Evolutionary conservation across 2,329 filamentous ascomycete genomes (phyloP), one percentile per base, ranked within the genome.

Genomic region (Xylariaceae sp.): DNA sequence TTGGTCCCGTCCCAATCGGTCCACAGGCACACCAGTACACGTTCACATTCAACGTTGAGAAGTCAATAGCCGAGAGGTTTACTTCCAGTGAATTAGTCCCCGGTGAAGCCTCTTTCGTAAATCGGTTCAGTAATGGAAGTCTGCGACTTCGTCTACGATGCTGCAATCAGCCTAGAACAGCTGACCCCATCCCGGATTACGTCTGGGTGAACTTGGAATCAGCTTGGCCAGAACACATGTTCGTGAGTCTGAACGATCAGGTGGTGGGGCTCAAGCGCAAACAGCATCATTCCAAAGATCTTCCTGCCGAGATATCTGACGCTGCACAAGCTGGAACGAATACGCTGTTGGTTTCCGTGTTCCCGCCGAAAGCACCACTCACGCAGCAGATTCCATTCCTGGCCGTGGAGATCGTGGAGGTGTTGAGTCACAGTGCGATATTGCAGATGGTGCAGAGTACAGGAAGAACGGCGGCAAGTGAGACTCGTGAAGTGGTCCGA

Each of bases 271-370:
- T 84, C 8, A 82, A 88, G 47, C 82, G 88, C 34, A 90, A 89
- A 66, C 72, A 83, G 0, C 87, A 94, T 62, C 82, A 92, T 68
- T 87, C 86, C 9, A 89, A 87, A 65, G 89, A 95, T 66, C 73
- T 91, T 7, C 87, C 92, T 0, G 77, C 89, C 4, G 90, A 96
- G 65, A 76, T 96, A 23, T 92, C 90, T 0, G 72, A 82, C 8
- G 60, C 74, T 17, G 65, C 95, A 4, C 70, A 68, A 7, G 65
- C 74, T 13, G 90, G 89, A 0, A 68, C 71, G 4, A 96, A 96
- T 67, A 71, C 67, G 0, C 69, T 96, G 2, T 75, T 78, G 3
- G 71, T 92, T 66, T 83, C 67, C 62, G 75, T 76, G 55, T 68
- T 66, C 30, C 45, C 48, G 9, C 55, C 56, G 13, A 61, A 56